Evolutionary conservation across 164 flowering plant species (phyloP), one percentile per base, ranked within the genome.

Genomic region (Aristolochia fimbriata): DNA sequence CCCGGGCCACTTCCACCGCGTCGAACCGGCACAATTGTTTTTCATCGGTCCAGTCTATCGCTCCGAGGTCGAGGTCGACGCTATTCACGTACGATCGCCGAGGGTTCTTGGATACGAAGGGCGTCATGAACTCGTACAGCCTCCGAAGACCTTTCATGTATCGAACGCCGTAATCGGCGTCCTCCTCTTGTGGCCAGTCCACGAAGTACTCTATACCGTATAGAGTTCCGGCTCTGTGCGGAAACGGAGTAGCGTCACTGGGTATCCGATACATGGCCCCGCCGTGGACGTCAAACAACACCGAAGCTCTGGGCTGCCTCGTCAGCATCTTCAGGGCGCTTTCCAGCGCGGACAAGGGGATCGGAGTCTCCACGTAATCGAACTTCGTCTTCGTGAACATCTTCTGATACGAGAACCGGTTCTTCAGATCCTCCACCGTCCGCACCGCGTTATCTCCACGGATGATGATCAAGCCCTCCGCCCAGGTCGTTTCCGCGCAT

Each of bases 31-130:
- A 33, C 27, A 33, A 12, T 31, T n/a, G n/a, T n/a, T 47, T 41
- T 23, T 12, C 23, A 25, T 41, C 45, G 30, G 56, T 41, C 55
- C 55, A 33, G 0, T 8, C 47, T 19, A 25, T 30, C 22, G 5
- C 19, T 19, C 74, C 71, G 19, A 71, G 71, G 57, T 71, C 75
- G 56, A 72, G 71, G 48, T 72, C 75, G 60, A 68, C 15, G 57
- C 65, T 67, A 58, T 72, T 72, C 30, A 68, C 57, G 56, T 68
- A 68, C 52, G 65, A 68, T 21, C 60, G 27, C 19, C 75, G 61
- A 31, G 75, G 69, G 49, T 49, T 48, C 20, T 19, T 46, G 16
- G 71, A 51, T 0, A 68, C 75, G 58, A 24, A 72, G 16, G 62
- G 66, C 45, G 63, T 52, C 75, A 68, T 72, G 53, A 14, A 57